Percentiles rank a stretch among this genome's conserved stretches.
Conservation (phyloP, 78 protist species). For the Dictyostelium citrinum region DNA sequence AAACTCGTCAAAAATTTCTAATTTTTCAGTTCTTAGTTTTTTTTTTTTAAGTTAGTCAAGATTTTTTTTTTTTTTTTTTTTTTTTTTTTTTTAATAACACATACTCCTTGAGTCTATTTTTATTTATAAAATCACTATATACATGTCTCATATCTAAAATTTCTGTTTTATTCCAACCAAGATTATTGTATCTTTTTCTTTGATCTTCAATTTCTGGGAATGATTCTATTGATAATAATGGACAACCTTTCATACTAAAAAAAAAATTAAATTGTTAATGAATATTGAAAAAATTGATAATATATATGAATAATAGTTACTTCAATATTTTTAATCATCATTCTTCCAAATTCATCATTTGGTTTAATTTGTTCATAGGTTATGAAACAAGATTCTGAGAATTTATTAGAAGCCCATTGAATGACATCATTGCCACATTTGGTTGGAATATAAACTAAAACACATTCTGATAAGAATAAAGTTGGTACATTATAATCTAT, state of each 20-base stretch:
- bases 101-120: conserved; percentile 42
- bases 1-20: conserved; percentile 80
- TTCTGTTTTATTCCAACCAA: conserved; percentile 66
- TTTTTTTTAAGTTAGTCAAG: no score
- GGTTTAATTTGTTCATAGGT: conserved; percentile 83
- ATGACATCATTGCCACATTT: conserved; percentile 46
- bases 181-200: conserved; percentile 21
- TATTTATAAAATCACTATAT: conserved; percentile 62
- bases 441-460: conserved; percentile 49
- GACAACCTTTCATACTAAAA: conserved; percentile 61
- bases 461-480: conserved; percentile 71
- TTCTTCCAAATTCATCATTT: conserved; percentile 73
- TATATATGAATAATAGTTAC: neutral
- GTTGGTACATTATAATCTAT: conserved; percentile 61
- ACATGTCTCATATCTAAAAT: conserved; percentile 64
- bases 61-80: neutral
- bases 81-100: neutral
- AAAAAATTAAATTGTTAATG: neutral
- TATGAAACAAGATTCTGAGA: conserved; percentile 36
- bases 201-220: conserved; percentile 72
- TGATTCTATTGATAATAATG: conserved; percentile 44
- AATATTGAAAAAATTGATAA: neutral
- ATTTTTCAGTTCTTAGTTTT: conserved; percentile 24
- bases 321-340: conserved; percentile 80
- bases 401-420: conserved; percentile 42